These are phyloP conservation scores for Ganoderma boninense DNA, from an alignment of 1,284 basidiomycete species.

Conservation along the genomic window DNA sequence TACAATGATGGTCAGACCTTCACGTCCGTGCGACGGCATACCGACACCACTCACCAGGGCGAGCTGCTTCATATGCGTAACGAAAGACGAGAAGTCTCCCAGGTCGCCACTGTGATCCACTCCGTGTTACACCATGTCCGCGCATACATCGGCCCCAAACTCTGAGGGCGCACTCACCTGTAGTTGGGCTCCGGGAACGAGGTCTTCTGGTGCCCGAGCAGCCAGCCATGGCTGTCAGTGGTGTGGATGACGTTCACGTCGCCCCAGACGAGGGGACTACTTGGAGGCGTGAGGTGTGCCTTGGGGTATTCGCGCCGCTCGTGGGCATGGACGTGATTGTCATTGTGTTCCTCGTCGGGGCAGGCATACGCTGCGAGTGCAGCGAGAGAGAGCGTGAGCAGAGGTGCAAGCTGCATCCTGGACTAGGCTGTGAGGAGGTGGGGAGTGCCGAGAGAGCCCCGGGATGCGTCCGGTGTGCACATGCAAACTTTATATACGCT, in stretches of 20 bases:
- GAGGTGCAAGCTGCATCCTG: slow-evolving; percentile 27
- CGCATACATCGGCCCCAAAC: background rate
- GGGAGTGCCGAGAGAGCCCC: background rate
- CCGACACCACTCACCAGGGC: slow-evolving; percentile 51
- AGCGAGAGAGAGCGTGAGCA: slow-evolving; percentile 30
- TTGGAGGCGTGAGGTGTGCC: slow-evolving; percentile 57
- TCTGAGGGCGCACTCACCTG: slow-evolving; percentile 51
- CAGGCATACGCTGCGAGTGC: slow-evolving; percentile 33
- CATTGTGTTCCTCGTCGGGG: slow-evolving; percentile 36
- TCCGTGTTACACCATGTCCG: background rate
- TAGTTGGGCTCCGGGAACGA: slow-evolving; percentile 81
- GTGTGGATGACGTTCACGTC: slow-evolving; percentile 84
- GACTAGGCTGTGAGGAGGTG: background rate
- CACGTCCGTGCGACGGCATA: background rate
- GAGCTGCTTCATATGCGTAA: slow-evolving; percentile 80
- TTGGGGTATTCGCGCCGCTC: slow-evolving; percentile 51
- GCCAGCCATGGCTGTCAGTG: slow-evolving; percentile 86
- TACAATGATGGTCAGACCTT: slow-evolving; percentile 32
- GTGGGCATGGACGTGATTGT: slow-evolving; percentile 50
- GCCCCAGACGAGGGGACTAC: slow-evolving; percentile 74
- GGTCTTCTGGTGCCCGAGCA: slow-evolving; percentile 76
- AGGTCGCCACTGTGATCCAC: slow-evolving; percentile 64
- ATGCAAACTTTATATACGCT: background rate
- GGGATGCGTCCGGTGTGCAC: background rate
- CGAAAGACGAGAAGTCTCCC: slow-evolving; percentile 85